Percentiles rank a stretch among this genome's conserved stretches.
Conservation (phyloP, 805 yeast genomes). For the Sungouiella thailandica region DNA sequence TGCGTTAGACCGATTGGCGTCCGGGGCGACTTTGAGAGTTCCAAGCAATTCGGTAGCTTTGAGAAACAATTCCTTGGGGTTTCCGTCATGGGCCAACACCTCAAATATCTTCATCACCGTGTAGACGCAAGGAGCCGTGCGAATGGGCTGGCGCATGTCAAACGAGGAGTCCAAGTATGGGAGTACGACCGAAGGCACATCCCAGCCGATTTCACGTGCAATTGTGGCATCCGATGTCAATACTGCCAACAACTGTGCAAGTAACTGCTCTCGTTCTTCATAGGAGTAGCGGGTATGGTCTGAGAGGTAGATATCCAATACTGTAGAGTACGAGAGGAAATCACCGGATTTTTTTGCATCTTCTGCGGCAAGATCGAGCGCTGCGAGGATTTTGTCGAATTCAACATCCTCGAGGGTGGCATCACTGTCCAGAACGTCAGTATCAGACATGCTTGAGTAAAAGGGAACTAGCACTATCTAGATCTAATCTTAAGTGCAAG, state of each 20-base stretch:
- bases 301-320: slow-evolving; percentile 55
- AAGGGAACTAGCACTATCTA: too few species aligned
- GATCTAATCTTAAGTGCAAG: too few species aligned
- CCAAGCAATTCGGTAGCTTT: slow-evolving; percentile 63
- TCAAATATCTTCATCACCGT: slow-evolving; percentile 50
- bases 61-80: slow-evolving; percentile 74
- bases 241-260: slow-evolving; percentile 41
- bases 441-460: slow-evolving; percentile 10
- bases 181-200: slow-evolving; percentile 67
- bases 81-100: slow-evolving; percentile 62
- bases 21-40: slow-evolving; percentile 22
- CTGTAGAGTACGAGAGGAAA: slow-evolving; percentile 66
- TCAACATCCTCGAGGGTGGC: slow-evolving; percentile 12
- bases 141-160: slow-evolving; percentile 21
- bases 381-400: slow-evolving; percentile 23
- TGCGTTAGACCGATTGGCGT: slow-evolving; percentile 1
- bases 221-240: slow-evolving; percentile 44
- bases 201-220: slow-evolving; percentile 81
- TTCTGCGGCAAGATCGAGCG: slow-evolving; percentile 25
- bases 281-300: slow-evolving; percentile 43
- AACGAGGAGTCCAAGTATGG: slow-evolving; percentile 43
- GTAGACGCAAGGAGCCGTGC: slow-evolving; percentile 37
- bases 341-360: slow-evolving; percentile 48
- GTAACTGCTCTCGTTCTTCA: slow-evolving; percentile 47
- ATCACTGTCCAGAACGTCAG: slow-evolving; percentile 12